Evolutionary conservation across 805 yeast species (phyloP), one percentile per base, ranked within the genome.

Genomic region (Candida germanica): DNA sequence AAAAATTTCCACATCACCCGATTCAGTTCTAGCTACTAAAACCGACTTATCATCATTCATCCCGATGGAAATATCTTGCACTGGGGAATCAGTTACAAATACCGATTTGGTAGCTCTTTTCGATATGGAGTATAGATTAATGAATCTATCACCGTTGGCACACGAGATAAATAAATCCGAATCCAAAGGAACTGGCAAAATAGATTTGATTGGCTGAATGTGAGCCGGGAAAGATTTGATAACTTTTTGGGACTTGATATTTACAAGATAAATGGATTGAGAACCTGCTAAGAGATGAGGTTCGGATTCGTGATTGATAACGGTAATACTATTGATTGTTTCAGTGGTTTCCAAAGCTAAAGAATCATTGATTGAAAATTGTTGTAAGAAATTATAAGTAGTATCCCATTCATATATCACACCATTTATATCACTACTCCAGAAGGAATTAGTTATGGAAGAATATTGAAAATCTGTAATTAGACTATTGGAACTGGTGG

Each of bases 91-190:
- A 3, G 89, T 70, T 11, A 84, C 88, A 38, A 87, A 73, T 3
- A 88, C 84, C 6, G 69, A 58, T 16, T 62, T 59, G 2, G 80
- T 66, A 3, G 76, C 52, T 19, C 60, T 52, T 31, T 64, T 59
- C 21, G 66, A 59, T 2, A 78, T 37, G 8, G 82, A 73, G 52
- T 83, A 80, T 24, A 84, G 64, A 54, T 87, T 87, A 46, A 88
- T 71, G 56, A 86, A 87, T 47, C 97, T 73, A 57, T 89, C 98
- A 42, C 80, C 81, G 23, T 66, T 66, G 1, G 96, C 94, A 34
- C 83, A 73, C 1, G 93, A 80, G 28, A 85, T 57, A 48, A 87
- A 77, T 30, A 61, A 64, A 31, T 73, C 72, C 6, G 59, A 56
- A 22, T 57, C 52, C 6, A 50, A 42, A 13, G 56, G 42, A 4